A percentile compares a stretch with the other conserved stretches of the same genome.
Conservation (phyloP, 345 rosid species). For the Cardamine resedifolia region DNA sequence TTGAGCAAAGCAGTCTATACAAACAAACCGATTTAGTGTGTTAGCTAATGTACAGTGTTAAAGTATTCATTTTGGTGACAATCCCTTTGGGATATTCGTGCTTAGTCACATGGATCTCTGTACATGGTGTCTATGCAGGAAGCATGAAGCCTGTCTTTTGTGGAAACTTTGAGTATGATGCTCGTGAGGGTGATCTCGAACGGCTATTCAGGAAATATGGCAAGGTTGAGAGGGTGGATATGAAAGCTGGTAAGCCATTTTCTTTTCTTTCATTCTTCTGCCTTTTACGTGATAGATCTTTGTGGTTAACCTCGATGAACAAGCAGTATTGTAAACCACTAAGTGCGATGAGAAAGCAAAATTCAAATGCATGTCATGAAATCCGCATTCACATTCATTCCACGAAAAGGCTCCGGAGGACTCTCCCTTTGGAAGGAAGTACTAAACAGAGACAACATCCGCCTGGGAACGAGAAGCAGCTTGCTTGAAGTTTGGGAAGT, state of each 20-base stretch:
- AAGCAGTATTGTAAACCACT: slow-evolving; percentile 6
- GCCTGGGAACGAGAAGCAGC: background rate
- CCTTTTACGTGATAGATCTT: background rate
- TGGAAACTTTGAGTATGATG: slow-evolving; percentile 93
- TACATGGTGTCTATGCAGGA: slow-evolving; percentile 13
- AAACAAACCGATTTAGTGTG: background rate
- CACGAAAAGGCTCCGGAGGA: background rate
- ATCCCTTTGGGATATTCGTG: background rate
- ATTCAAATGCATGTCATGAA: slow-evolving; percentile 16
- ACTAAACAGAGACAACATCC: background rate
- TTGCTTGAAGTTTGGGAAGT: slow-evolving; percentile 53
- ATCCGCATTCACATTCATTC: slow-evolving; percentile 7
- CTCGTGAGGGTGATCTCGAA: slow-evolving; percentile 79
- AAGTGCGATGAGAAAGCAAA: slow-evolving; percentile 1
- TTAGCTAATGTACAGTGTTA: background rate
- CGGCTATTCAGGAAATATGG: slow-evolving; percentile 88
- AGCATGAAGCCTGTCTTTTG: slow-evolving; percentile 89
- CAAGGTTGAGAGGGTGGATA: slow-evolving; percentile 83
- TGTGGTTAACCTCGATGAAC: slow-evolving; percentile 9
- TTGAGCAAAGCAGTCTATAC: background rate
- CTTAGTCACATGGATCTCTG: background rate
- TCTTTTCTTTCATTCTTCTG: background rate
- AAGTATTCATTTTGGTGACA: slow-evolving; percentile 8
- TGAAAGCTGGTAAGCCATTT: slow-evolving; percentile 85
- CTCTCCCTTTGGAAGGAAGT: slow-evolving; percentile 3